Conservation (phyloP, 78 protist species). For the Chrysochromulina tobinii region DNA sequence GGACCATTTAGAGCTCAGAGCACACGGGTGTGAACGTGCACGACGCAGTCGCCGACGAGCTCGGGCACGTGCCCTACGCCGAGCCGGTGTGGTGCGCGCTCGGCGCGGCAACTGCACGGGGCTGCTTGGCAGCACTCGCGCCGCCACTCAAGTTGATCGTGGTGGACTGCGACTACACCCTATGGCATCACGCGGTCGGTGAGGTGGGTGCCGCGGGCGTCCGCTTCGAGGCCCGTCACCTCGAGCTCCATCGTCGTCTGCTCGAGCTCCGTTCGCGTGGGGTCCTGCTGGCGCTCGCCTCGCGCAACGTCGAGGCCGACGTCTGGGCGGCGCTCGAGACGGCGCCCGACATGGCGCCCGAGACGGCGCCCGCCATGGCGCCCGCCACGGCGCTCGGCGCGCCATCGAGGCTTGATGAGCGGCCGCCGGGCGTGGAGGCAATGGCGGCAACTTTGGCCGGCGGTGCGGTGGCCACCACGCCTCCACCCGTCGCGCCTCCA, state of each 20-base stretch:
- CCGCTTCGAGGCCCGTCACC: background rate
- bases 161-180: constrained; percentile 28
- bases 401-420: no score
- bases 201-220: background rate
- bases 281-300: background rate
- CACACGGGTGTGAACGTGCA: no score
- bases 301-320: background rate
- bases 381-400: no score
- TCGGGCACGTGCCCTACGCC: constrained; percentile 17
- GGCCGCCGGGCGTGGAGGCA: no score
- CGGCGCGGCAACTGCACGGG: background rate
- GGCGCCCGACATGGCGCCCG: background rate
- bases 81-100: constrained; percentile 17
- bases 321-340: background rate
- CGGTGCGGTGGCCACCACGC: no score
- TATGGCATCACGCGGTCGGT: background rate
- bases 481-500: no score
- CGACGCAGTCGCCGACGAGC: background rate
- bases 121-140: background rate
- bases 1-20: no score
- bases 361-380: no score
- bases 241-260: background rate
- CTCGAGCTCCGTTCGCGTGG: background rate
- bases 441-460: no score
- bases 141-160: constrained; percentile 16